phyloP scores from a whole-genome alignment of 129 eudicot genomes.

The Saussurea involucrata region DNA sequence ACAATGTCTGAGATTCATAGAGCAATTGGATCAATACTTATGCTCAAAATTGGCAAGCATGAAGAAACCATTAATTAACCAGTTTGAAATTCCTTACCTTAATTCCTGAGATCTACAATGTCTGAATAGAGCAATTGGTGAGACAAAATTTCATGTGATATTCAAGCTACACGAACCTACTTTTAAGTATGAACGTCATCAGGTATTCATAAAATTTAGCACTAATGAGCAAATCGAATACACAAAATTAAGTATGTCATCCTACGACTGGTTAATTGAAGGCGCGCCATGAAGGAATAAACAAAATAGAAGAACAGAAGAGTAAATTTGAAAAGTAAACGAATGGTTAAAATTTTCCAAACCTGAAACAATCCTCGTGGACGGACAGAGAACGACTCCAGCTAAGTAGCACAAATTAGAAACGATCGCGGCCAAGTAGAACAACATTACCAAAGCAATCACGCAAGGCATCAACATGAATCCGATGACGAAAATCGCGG shows the following conservation, averaged over 20 bases:
- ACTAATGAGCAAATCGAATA: not conserved
- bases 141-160: not conserved
- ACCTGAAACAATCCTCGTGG: conserved; percentile 27
- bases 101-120: not conserved
- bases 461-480: conserved; percentile 66
- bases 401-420: conserved; percentile 41
- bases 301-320: not conserved
- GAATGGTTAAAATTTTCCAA: not conserved
- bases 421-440: conserved; percentile 49
- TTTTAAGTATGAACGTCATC: not conserved
- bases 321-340: too few species aligned
- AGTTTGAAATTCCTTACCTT: not conserved
- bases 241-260: not conserved
- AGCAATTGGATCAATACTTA: not conserved
- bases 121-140: not conserved
- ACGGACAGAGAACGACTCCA: conserved; percentile 36
- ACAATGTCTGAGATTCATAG: not conserved
- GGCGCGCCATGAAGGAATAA: not conserved
- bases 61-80: not conserved
- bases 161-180: not conserved
- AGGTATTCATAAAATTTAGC: not conserved
- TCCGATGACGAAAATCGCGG: conserved; percentile 58
- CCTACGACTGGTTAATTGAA: not conserved
- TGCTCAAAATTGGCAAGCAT: not conserved
- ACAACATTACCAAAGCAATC: conserved; percentile 43